Conservation (phyloP, 139 green algal species). For the Nannochloris sp. region DNA sequence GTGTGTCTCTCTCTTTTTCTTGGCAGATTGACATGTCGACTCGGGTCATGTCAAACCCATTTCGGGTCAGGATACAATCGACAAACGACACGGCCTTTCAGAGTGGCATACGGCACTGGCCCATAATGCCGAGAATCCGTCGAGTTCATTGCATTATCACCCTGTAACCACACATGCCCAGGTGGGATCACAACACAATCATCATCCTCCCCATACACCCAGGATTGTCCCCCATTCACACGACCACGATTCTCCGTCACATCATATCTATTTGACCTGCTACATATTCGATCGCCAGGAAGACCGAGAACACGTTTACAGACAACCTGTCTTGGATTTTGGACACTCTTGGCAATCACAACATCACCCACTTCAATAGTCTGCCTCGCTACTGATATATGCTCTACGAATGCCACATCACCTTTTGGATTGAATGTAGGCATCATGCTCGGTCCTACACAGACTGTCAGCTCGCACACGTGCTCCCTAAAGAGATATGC, state of each 20-base stretch:
- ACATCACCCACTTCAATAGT: slow-evolving; percentile 44
- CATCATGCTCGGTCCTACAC: slow-evolving; percentile 68
- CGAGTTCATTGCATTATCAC: slow-evolving; percentile 68
- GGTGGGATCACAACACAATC: slow-evolving; percentile 33
- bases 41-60: too few species aligned
- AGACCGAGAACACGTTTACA: slow-evolving; percentile 64
- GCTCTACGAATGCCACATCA: slow-evolving; percentile 62
- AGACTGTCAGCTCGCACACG: slow-evolving; percentile 45
- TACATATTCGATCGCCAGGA: slow-evolving; percentile 31
- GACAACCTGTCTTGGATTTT: slow-evolving; percentile 57
- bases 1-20: too few species aligned
- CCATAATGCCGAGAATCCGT: slow-evolving; percentile 71
- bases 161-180: slow-evolving; percentile 70
- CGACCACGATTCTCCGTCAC: too few species aligned
- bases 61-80: slow-evolving; percentile 32
- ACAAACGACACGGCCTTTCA: slow-evolving; percentile 49
- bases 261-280: too few species aligned
- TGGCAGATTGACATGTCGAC: too few species aligned
- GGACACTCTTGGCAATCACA: slow-evolving; percentile 51
- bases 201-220: not conserved
- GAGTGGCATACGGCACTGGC: slow-evolving; percentile 53
- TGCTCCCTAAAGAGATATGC: slow-evolving; percentile 41
- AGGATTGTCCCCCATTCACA: too few species aligned
- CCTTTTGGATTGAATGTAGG: slow-evolving; percentile 67
- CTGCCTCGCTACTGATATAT: slow-evolving; percentile 25